Evolutionary conservation across 1,284 basidiomycete genomes (phyloP), one percentile per base, ranked within the genome.

Genomic region (Pseudozyma sp.): DNA sequence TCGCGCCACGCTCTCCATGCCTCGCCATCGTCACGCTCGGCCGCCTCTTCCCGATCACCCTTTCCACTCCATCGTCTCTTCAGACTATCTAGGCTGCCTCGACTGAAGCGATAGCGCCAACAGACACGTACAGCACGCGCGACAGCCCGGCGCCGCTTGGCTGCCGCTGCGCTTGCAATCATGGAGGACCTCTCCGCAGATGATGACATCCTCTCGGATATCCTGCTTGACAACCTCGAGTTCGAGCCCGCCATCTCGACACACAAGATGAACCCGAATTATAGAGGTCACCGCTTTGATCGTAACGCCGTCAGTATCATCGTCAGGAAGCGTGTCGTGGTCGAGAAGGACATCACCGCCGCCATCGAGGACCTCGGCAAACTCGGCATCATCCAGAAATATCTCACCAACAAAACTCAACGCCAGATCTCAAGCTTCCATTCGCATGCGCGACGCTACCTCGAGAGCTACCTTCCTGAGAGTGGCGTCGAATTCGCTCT

Each of bases 251-350:
- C 78, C 44, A 79, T 84, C 65, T 75, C 80, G 8, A 83, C 82
- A 16, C 81, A 84, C 75, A 84, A 84, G 72, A 83, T 84, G 81
- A 84, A 82, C 49, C 80, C 81, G 14, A 54, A 69, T 10, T 83
- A 82, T 53, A 68, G 82, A 19, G 72, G 78, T 0, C 78, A 76
- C 39, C 79, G 82, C 19, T 83, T 81, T 50, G 78, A 82, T 47
- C 74, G 81, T 19, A 68, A 69, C 24, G 60, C 67, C 7, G 75
- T 83, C 51, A 72, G 71, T 34, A 58, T 72, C 37, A 68, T 83
- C 37, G 77, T 84, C 37, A 46, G 79, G 19, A 71, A 75, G 39
- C 63, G 72, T 29, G 74, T 83, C 35, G 77, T 84, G 31, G 66
- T 77, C 44, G 77, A 81, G 59, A 68, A 54, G 11, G 78, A 82